These are phyloP conservation scores for Exsudoporus frostii DNA, from an alignment of 768 basidiomycete genomes.

Conservation along the genomic window DNA sequence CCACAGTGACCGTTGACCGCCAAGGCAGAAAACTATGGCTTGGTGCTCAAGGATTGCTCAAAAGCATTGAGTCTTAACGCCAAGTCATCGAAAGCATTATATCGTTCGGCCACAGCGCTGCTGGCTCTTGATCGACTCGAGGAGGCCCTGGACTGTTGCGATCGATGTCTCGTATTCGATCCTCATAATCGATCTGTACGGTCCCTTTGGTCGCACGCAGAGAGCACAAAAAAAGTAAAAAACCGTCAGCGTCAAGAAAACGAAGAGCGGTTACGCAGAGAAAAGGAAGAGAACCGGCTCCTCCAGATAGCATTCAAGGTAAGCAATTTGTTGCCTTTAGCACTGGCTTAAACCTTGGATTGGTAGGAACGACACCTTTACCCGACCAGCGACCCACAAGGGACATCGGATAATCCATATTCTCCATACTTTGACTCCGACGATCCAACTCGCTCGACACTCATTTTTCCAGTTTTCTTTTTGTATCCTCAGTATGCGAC, in stretches of 20 bases:
- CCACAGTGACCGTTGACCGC: not conserved
- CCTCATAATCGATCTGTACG: conserved; percentile 52
- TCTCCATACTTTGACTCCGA: conserved; percentile 65
- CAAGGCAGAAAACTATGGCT: conserved; percentile 77
- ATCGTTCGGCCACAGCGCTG: conserved; percentile 79
- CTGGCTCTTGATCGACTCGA: conserved; percentile 68
- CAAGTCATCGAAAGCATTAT: conserved; percentile 77
- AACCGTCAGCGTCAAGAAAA: conserved; percentile 51
- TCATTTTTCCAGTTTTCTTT: conserved; percentile 87
- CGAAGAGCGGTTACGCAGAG: conserved; percentile 46
- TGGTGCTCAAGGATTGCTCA: conserved; percentile 83
- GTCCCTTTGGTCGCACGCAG: conserved; percentile 45
- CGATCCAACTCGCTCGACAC: conserved; percentile 53
- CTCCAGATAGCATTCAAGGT: conserved; percentile 67
- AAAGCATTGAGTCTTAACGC: conserved; percentile 61
- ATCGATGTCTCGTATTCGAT: conserved; percentile 61
- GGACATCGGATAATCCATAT: conserved; percentile 52
- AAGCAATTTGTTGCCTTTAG: conserved; percentile 22
- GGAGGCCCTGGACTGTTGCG: conserved; percentile 83
- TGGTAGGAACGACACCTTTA: conserved; percentile 73
- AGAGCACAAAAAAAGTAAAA: conserved; percentile 45
- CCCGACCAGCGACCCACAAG: conserved; percentile 47
- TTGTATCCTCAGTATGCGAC: conserved; percentile 88
- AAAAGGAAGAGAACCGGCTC: conserved; percentile 49
- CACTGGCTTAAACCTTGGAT: conserved; percentile 3